phyloP scores from a whole-genome alignment of 202 grass and related monocot genomes.

The Zizania palustris region DNA sequence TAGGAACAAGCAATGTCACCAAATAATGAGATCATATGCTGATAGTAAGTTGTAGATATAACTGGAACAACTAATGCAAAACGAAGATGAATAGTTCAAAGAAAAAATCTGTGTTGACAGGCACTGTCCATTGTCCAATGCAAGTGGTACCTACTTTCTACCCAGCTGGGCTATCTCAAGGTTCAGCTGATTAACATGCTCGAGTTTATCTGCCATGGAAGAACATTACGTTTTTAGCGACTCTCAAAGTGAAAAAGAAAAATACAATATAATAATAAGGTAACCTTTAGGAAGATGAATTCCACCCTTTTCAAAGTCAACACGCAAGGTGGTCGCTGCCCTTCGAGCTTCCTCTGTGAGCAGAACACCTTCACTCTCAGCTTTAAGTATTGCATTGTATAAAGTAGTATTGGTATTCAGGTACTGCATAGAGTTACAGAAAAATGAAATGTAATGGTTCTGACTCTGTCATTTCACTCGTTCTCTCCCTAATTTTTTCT shows the following conservation, averaged over 20 bases:
- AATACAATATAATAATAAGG: slow-evolving; percentile 18
- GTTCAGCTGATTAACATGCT: slow-evolving; percentile 79
- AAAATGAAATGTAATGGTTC: slow-evolving; percentile 22
- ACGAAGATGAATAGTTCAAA: slow-evolving; percentile 28
- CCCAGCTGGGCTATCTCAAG: slow-evolving; percentile 73
- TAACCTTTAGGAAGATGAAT: slow-evolving; percentile 86
- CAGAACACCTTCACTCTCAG: slow-evolving; percentile 58
- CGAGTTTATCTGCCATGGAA: slow-evolving; percentile 75
- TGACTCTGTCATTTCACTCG: not conserved
- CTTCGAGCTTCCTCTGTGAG: slow-evolving; percentile 76
- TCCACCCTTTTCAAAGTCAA: slow-evolving; percentile 94
- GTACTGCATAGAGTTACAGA: slow-evolving; percentile 54
- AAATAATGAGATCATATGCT: slow-evolving; percentile 32
- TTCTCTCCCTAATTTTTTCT: not conserved
- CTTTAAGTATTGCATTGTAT: slow-evolving; percentile 82
- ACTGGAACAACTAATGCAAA: slow-evolving; percentile 13
- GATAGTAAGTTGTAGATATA: slow-evolving; percentile 24
- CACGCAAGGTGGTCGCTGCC: slow-evolving; percentile 62
- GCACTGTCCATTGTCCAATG: slow-evolving; percentile 35
- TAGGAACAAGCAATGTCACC: slow-evolving; percentile 18
- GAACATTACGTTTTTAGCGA: slow-evolving; percentile 20
- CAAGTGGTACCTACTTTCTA: slow-evolving; percentile 87
- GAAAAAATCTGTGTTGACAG: slow-evolving; percentile 9
- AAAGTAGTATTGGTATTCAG: slow-evolving; percentile 82
- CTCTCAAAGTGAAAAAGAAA: slow-evolving; percentile 29